Base-by-base conservation (phyloP, 2,329 filamentous ascomycete genomes). In the Diaporthe destruens region DNA sequence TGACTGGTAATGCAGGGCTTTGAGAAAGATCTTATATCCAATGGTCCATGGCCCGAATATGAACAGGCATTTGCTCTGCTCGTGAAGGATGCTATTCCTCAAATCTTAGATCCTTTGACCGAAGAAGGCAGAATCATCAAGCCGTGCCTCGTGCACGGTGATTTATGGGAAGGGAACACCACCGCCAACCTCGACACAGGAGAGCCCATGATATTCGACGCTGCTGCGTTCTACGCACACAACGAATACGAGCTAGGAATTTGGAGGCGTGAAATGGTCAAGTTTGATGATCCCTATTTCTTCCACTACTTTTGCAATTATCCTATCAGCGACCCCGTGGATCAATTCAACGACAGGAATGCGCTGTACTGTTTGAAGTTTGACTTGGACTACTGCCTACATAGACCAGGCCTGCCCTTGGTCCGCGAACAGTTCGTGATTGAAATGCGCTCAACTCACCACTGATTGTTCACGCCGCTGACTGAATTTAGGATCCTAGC, bases 341-440 rank as follows among this genome's bases (percentile, higher is more conserved):
- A 71, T 6, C 55, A 73, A 47, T 73, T 42, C 2, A 57, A 73
- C 4, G 71, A 73, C 32, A 59, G 71, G 14, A 73, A 73, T 42
- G 42, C 56, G 1, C 56, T 73, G 29, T 73, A 73, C 32, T 73
- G 32, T 16, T 8, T 61, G 57, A 61, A 61, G 18, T 61, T 61
- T 14, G 57, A 61, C 5, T 6, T 61, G 0, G 57, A 61, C 57
- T 61, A 61, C 39, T n/a, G 39, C 6, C 23, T 61, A 29, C 57
- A 61, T 8, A 44, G 57, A 32, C 57, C 57, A 7, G 57, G 57
- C 5, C 14, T 61, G 39, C 39, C 57, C 4, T 16, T 61, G 23
- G 39, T 61, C 39, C 39, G 57, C 1, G 16, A 61, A 32, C 39
- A 61, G 57, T 61, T 23, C 16, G 57, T 61, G 11, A 23, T 11